Evolutionary conservation across 2,329 filamentous ascomycete species (phyloP), one percentile per base, ranked within the genome.

Genomic region (Ceratocystiopsis sp.): DNA sequence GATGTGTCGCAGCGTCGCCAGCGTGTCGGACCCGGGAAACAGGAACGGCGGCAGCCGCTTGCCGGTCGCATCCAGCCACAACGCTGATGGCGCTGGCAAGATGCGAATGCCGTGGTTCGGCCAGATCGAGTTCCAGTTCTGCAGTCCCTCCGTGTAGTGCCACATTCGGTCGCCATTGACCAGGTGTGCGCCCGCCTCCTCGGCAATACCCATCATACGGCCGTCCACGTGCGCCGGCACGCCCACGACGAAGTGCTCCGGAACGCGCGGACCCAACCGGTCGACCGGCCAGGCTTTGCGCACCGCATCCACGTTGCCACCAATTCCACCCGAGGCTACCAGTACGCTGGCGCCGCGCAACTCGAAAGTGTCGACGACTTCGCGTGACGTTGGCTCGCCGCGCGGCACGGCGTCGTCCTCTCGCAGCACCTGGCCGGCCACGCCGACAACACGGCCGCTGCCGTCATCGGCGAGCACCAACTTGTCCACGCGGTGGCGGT

Each of bases 191-290:
- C 74, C 74, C 1, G 61, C 64, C 1, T 52, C 42, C 53, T 74
- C 65, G 2, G 71, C 56, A 41, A 78, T 75, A 34, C 59, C 66
- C 38, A 78, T 67, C 71, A 77, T 76, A 42, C 72, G 67, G 2
- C 74, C 74, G 49, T 78, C 74, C n/a, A 78, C 74, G 49, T 78
- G 72, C 0, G 70, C 71, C 0, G 74, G 74, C 3, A 78, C 74
- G 9, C 74, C 74, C 14, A 75, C 54, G 37, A 78, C 71, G 48
- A 78, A 75, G 47, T 61, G 61, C 47, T 69, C 55, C 0, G 74
- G 74, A 0, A 74, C 62, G 35, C 65, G 66, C 36, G 70, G 68
- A 0, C 74, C 74, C 2, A 78, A 59, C 1, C 72, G 62, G 37
- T 75, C 68, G 1, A 68, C 46, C 0, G 74, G 74, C 74, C 74